Evolutionary conservation across 2,329 filamentous ascomycete genomes (phyloP).

Genomic region (Daldinia sp.): DNA sequence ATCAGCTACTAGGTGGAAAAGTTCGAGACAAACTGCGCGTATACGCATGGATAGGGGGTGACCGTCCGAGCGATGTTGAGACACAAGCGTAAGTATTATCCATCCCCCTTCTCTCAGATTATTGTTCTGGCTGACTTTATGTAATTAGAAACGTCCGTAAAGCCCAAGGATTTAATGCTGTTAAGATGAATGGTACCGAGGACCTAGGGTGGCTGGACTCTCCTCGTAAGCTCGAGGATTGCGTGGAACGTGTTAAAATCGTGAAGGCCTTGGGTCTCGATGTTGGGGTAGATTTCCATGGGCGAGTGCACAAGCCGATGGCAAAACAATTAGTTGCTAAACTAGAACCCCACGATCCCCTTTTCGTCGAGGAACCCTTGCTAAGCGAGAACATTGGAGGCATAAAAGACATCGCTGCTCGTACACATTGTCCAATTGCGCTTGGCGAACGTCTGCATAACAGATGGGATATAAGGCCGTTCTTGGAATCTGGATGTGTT

Average conservation of each 20-base stretch:
- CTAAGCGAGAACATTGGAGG: slow-evolving; percentile 76
- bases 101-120: not conserved
- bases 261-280: slow-evolving; percentile 79
- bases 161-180: slow-evolving; percentile 71
- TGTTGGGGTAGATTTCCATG: slow-evolving; percentile 82
- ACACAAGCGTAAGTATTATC: slow-evolving; percentile 64
- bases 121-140: not conserved
- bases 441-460: slow-evolving; percentile 78
- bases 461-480: slow-evolving; percentile 79
- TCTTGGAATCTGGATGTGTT: slow-evolving; percentile 74
- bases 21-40: slow-evolving; percentile 77
- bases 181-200: slow-evolving; percentile 86
- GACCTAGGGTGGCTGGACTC: slow-evolving; percentile 83
- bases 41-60: slow-evolving; percentile 84
- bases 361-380: slow-evolving; percentile 83
- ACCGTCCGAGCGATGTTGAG: slow-evolving; percentile 75
- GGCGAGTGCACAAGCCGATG: slow-evolving; percentile 83
- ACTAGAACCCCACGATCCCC: slow-evolving; percentile 74
- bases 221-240: slow-evolving; percentile 70
- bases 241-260: slow-evolving; percentile 74
- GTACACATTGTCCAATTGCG: slow-evolving; percentile 74
- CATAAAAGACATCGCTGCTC: slow-evolving; percentile 68
- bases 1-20: slow-evolving; percentile 80
- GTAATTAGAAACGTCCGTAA: slow-evolving; percentile 63
- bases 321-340: slow-evolving; percentile 78